These are phyloP conservation scores for Fistulinella prunicolor DNA, from an alignment of 768 basidiomycete species.

Conservation along the genomic window DNA sequence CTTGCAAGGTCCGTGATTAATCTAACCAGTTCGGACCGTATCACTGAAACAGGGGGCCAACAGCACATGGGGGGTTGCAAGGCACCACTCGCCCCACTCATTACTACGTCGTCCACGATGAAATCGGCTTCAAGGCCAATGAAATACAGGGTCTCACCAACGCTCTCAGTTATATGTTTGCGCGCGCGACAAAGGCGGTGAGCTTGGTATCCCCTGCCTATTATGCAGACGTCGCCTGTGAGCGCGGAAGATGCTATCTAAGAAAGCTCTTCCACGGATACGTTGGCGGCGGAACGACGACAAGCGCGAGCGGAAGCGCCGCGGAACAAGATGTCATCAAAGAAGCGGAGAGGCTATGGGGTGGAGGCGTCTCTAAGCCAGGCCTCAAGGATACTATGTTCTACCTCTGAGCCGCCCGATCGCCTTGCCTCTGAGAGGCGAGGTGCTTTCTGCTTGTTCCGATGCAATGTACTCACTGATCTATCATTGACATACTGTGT, in stretches of 20 bases:
- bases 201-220: slow-evolving; percentile 37
- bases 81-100: slow-evolving; percentile 52
- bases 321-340: slow-evolving; percentile 47
- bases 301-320: slow-evolving; percentile 35
- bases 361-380: slow-evolving; percentile 45
- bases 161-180: slow-evolving; percentile 53
- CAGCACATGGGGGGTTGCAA: slow-evolving; percentile 45
- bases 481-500: neutral
- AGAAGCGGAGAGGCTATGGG: slow-evolving; percentile 59
- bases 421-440: neutral
- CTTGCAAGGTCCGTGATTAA: slow-evolving; percentile 40
- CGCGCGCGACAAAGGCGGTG: slow-evolving; percentile 52
- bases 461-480: neutral
- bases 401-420: slow-evolving; percentile 54
- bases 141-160: slow-evolving; percentile 54
- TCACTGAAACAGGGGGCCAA: neutral
- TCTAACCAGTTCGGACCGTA: neutral
- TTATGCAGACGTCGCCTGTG: slow-evolving; percentile 50
- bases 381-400: slow-evolving; percentile 70
- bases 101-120: slow-evolving; percentile 55
- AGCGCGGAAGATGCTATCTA: slow-evolving; percentile 52
- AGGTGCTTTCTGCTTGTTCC: neutral
- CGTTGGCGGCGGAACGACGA: slow-evolving; percentile 23
- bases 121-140: slow-evolving; percentile 48
- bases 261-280: slow-evolving; percentile 45